Percentiles rank a stretch among this genome's conserved stretches.
These are phyloP conservation scores for Perkinsus marinus DNA, from an alignment of 169 alveolate genomes.

Conservation along the genomic window DNA sequence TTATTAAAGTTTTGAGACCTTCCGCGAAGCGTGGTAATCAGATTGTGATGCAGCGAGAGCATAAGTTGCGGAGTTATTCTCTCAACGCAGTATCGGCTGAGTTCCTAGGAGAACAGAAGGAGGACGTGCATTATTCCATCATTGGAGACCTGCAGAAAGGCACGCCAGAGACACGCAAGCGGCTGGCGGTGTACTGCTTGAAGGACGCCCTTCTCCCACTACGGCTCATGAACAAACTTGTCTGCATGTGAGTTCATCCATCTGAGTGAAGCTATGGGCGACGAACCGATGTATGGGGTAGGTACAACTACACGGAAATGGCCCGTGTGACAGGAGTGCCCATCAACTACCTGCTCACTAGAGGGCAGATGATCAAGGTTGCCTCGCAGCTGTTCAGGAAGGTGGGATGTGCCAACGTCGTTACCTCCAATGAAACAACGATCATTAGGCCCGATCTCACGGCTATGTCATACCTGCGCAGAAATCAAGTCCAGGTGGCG, in stretches of 20 bases:
- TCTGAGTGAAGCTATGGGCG: too few relatives aligned
- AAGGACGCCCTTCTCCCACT: conserved; percentile 95
- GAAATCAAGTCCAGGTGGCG: not conserved
- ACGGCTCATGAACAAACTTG: conserved; percentile 83
- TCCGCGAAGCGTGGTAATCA: conserved; percentile 10
- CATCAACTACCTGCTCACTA: conserved; percentile 58
- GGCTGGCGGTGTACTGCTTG: conserved; percentile 96
- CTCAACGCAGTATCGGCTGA: conserved; percentile 90
- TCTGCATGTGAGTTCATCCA: conserved; percentile 45
- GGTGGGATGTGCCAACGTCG: not conserved
- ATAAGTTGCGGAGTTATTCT: conserved; percentile 87
- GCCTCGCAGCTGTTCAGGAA: conserved; percentile 81
- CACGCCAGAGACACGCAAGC: conserved; percentile 84
- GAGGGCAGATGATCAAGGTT: conserved; percentile 79
- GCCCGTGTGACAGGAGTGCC: conserved; percentile 99
- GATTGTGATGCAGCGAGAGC: conserved; percentile 86
- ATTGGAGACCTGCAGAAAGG: conserved; percentile 80
- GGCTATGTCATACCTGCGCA: not conserved
- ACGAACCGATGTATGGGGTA: too few relatives aligned
- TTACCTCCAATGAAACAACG: not conserved
- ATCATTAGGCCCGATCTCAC: not conserved
- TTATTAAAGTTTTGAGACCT: too few relatives aligned
- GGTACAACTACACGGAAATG: conserved; percentile 93
- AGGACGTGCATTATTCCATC: conserved; percentile 94
- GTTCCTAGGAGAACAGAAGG: conserved; percentile 93